Base-by-base conservation (phyloP, 352 stramenopile species). In the Phytopythium cucurbitacearum region DNA sequence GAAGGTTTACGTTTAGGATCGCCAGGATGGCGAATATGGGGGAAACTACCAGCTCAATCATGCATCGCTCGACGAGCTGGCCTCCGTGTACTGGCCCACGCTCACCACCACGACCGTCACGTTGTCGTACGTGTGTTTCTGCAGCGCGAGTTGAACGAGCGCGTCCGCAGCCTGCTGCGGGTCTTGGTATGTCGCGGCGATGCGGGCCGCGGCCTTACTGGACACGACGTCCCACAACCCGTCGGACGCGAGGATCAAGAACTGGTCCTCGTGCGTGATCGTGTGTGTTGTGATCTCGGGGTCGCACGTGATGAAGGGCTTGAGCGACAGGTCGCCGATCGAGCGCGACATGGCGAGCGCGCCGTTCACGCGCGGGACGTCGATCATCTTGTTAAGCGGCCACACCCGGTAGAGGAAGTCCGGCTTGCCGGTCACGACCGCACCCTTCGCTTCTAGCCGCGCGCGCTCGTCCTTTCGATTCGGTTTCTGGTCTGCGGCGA, bases 221-320 rank as follows among this genome's bases (percentile, higher is more conserved):
- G 80, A 83, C 21, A 92, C 68, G 34, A 95, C 82, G 46, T 95
- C 85, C 85, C 85, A 95, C 10, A 95, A 72, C 1, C 85, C 85
- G 51, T 95, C 85, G 0, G 65, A 89, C 5, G 85, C 85, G 55
- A 95, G 55, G 56, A 95, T 87, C 48, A 95, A 68, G 57, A 77
- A 95, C 6, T 81, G 76, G 63, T 89, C 78, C 45, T 79, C 63
- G 32, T 62, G 62, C 40, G 65, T 69, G 50, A 91, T 69, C 34
- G 56, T 53, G 41, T 87, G 82, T 0, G 71, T 86, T 54, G 73
- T 73, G 50, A 93, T 73, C 59, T 95, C 85, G 0, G 85, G 81
- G 44, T 93, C 83, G 53, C 76, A 85, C 28, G 82, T 86, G 55
- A 95, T 86, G 44, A 62, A 87, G 1, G 70, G 41, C 65, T 93